These are phyloP conservation scores for Kwoniella mangroviensis DNA, from an alignment of 768 basidiomycete genomes.

Conservation along the genomic window DNA sequence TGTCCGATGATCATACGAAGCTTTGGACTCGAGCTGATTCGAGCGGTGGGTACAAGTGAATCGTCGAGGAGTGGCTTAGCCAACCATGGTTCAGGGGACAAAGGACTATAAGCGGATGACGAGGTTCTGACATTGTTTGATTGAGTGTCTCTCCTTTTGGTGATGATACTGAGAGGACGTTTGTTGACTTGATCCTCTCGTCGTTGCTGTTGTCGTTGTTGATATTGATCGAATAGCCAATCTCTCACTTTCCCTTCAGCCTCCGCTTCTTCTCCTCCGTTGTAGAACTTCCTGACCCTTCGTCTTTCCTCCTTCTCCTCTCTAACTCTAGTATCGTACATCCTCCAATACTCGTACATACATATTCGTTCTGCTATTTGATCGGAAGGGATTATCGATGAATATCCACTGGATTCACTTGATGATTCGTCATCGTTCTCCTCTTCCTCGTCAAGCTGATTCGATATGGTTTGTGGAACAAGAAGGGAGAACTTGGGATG, in stretches of 20 bases:
- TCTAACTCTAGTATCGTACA: neutral
- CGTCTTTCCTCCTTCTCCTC: neutral
- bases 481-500: neutral
- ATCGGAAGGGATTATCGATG: neutral
- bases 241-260: neutral
- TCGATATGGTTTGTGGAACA: neutral
- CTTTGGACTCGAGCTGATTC: no score
- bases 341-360: constrained; percentile 8
- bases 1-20: no score
- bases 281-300: neutral
- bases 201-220: neutral
- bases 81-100: neutral
- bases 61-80: neutral
- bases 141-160: neutral
- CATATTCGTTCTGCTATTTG: neutral
- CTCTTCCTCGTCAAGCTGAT: neutral
- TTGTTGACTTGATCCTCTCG: neutral
- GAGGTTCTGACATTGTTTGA: neutral
- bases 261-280: neutral
- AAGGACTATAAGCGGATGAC: neutral
- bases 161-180: neutral
- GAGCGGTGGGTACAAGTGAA: no score
- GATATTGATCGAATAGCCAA: neutral
- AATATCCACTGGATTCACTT: constrained; percentile 9
- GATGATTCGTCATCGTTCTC: neutral